phyloP scores from a whole-genome alignment of 371 early-diverging fungal genomes.

The Haplosporangium sp. region DNA sequence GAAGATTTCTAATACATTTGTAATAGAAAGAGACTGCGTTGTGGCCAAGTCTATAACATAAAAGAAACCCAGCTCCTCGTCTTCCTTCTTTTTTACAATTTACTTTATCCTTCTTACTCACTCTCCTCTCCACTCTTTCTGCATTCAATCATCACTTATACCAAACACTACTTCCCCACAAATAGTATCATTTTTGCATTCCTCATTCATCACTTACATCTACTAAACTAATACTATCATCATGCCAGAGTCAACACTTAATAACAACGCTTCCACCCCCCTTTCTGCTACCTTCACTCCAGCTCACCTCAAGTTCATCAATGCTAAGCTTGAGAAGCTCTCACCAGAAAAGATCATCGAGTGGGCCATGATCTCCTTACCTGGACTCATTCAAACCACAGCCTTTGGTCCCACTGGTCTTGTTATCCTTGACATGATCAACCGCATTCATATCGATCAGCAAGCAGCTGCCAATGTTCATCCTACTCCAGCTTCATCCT shows the following conservation, averaged over 20 bases:
- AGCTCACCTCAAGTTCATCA: slow-evolving; percentile 73
- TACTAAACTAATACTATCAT: slow-evolving; percentile 1
- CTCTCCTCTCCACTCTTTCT: neutral
- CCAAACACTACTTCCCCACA: neutral
- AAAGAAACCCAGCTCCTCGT: neutral
- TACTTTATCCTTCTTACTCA: neutral
- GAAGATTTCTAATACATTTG: slow-evolving; percentile 3
- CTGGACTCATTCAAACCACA: slow-evolving; percentile 90
- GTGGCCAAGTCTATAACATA: neutral
- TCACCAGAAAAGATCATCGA: slow-evolving; percentile 86
- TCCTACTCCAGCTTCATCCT: slow-evolving; percentile 55
- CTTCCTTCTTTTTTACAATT: neutral
- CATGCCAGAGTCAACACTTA: slow-evolving; percentile 45
- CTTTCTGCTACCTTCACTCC: slow-evolving; percentile 62
- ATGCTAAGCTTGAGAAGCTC: slow-evolving; percentile 68
- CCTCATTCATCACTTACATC: neutral
- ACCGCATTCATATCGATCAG: slow-evolving; percentile 60
- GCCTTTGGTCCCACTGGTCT: slow-evolving; percentile 93
- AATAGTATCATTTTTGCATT: neutral
- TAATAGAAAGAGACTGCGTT: neutral
- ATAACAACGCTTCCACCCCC: slow-evolving; percentile 3
- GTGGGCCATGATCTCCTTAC: slow-evolving; percentile 88
- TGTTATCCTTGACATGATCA: slow-evolving; percentile 83
- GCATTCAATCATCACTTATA: neutral
- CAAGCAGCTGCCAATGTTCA: slow-evolving; percentile 55